Base-by-base conservation (phyloP, 306 rosid species). In the Medicago lupulina region DNA sequence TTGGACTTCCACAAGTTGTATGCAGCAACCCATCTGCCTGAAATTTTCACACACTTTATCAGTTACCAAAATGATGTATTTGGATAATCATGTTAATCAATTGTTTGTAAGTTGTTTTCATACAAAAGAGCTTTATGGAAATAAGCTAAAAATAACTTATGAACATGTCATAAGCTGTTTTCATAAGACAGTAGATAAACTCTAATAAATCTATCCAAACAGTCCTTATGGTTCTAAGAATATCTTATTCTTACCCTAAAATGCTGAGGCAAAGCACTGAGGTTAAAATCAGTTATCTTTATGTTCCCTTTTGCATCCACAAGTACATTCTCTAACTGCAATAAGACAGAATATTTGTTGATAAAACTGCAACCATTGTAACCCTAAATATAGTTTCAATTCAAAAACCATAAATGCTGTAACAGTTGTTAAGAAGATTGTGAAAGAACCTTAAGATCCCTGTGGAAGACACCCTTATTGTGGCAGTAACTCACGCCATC, bases 1-100 rank as follows among this genome's bases (percentile, higher is more conserved):
- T 89, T 28, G 98, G 98, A 76, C 97, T 93, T 88, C 98, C 98
- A 74, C 98, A 93, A 4, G 96, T 93, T 67, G 98, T 93, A 80
- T 93, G 98, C 47, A 93, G 81, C 81, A 93, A 78, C 5, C 98
- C 98, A 69, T 93, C 98, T 15, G 66, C 90, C 97, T 91, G 86
- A 76, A 72, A 76, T 64, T 78, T 76, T 85, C 65, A 70, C 49
- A 61, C 53, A 64, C 6, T 23, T 50, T 8, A 36, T 73, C 8
- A 77, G 16, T 55, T 14, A 60, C 46, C 15, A 15, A 43, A 63
- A 21, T 16, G 2, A 44, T 17, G 2, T 10, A 16, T 49, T 49
- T 49, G 17, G 17, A 31, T 31, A 31, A 31, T 31, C 36, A 31
- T 31, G 0, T 31, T 31, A 31, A 31, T 31, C 36, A 31, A 31